Evolutionary conservation across 306 rosid species (phyloP), one percentile per base, ranked within the genome.

Genomic region (Boehmeria nivea): DNA sequence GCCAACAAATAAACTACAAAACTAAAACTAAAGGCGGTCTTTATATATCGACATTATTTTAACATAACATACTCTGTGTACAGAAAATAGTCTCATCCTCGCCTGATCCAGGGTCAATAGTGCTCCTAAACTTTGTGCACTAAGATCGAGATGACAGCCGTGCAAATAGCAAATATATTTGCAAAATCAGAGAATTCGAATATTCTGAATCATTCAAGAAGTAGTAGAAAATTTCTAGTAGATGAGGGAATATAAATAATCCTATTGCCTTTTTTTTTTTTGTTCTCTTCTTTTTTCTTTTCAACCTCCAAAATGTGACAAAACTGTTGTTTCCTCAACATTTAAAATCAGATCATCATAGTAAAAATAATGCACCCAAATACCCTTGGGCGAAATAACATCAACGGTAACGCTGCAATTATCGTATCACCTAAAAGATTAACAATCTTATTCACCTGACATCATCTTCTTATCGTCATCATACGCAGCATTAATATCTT

Each of bases 301-400:
- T 26, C 16, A 4, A 40, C 17, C 42, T 61, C 55, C 55, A 44
- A 64, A 71, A 54, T 66, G 61, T 43, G 67, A 52, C 43, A 68
- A 36, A 66, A 54, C 60, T 76, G 72, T 62, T 55, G 59, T 66
- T 43, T 63, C 81, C 81, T 78, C 83, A 68, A 69, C 68, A 60
- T 64, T 42, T 67, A 65, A 40, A 61, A 69, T 72, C 72, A 59
- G 74, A 82, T 67, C 68, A 61, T 67, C 75, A 74, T 52, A 70
- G 72, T 72, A 83, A 83, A 40, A 81, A 72, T 80, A 69, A 58
- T 61, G 79, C 65, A 69, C 62, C 79, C 66, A 60, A 51, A 65
- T 63, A 48, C 59, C 71, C 61, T 42, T 22, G 36, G 26, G 74
- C 66, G 78, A 64, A 60, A 74, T 25, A n/a, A 59, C 45, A 52